Evolutionary conservation across 345 rosid species (phyloP).

Genomic region (Eucalyptus shirleyi): DNA sequence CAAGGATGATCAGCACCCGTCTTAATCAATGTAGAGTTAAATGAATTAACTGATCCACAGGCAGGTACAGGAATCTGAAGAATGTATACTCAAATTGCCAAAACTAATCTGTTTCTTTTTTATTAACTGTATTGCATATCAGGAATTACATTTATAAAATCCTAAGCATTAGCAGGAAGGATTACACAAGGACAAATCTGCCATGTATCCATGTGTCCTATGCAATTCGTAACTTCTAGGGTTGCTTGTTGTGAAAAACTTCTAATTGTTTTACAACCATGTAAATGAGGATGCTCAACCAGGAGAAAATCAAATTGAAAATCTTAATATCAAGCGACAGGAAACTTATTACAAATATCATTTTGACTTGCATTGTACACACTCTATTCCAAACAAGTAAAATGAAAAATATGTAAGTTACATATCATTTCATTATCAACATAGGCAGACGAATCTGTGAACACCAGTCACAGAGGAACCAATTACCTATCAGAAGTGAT

Average conservation of each 20-base stretch:
- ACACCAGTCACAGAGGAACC: neutral
- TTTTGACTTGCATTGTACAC: neutral
- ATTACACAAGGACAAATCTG: neutral
- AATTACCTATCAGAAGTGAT: slow-evolving; percentile 79
- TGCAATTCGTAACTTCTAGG: neutral
- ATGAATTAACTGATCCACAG: neutral
- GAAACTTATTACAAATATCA: neutral
- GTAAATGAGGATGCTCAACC: neutral
- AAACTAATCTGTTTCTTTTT: neutral
- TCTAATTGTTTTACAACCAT: neutral
- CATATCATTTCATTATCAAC: neutral
- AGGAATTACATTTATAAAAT: neutral
- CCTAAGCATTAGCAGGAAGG: neutral
- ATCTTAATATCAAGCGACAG: neutral
- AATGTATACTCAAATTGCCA: neutral
- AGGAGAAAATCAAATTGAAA: neutral
- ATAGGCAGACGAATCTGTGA: neutral
- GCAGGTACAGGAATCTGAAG: neutral
- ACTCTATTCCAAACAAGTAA: neutral
- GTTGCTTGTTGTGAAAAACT: neutral
- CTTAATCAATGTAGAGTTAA: neutral
- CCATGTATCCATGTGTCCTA: neutral
- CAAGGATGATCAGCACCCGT: neutral
- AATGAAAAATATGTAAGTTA: neutral
- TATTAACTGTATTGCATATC: neutral